phyloP scores from a whole-genome alignment of 2,329 filamentous ascomycete species.

The Didymella lethalis region DNA sequence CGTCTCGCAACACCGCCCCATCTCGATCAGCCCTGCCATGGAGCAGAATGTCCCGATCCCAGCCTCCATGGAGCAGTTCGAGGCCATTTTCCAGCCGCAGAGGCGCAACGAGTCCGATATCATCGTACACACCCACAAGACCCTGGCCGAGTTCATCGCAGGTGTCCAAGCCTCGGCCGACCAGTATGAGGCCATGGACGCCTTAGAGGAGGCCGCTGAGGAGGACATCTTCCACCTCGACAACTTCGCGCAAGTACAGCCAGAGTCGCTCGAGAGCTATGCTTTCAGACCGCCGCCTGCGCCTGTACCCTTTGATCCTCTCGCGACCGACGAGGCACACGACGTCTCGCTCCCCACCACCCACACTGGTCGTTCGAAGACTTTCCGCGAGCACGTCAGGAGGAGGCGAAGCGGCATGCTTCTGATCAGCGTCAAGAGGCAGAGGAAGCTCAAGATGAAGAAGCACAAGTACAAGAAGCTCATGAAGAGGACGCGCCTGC shows the following conservation, averaged over 20 bases:
- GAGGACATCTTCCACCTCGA: conserved; percentile 47
- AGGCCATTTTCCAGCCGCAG: conserved; percentile 74
- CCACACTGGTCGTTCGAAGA: conserved; percentile 23
- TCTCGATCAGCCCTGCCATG: conserved; percentile 70
- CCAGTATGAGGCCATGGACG: conserved; percentile 17
- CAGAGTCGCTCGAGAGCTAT: conserved; percentile 50
- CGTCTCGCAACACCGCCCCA: conserved; percentile 94
- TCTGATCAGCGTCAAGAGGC: conserved; percentile 88
- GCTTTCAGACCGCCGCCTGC: conserved; percentile 82
- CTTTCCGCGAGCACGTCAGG: conserved; percentile 41
- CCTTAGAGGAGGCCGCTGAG: conserved; percentile 29
- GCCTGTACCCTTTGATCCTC: conserved; percentile 66
- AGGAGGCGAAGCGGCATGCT: conserved; percentile 64
- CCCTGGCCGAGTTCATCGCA: conserved; percentile 55
- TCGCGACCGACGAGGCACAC: conserved; percentile 33
- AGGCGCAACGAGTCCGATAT: conserved; percentile 18
- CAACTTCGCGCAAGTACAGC: conserved; percentile 37
- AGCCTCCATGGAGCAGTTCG: conserved; percentile 77
- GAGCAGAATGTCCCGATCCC: conserved; percentile 67
- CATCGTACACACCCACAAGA: conserved; percentile 27
- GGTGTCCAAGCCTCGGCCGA: conserved; percentile 21
- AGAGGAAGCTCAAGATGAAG: conserved; percentile 98
- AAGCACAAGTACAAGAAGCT: conserved; percentile 99
- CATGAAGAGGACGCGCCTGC: conserved; percentile 87
- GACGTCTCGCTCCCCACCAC: conserved; percentile 25